A percentile compares a stretch with the other conserved stretches of the same genome.
phyloP scores from a whole-genome alignment of 345 rosid species.

The Firmiana major region DNA sequence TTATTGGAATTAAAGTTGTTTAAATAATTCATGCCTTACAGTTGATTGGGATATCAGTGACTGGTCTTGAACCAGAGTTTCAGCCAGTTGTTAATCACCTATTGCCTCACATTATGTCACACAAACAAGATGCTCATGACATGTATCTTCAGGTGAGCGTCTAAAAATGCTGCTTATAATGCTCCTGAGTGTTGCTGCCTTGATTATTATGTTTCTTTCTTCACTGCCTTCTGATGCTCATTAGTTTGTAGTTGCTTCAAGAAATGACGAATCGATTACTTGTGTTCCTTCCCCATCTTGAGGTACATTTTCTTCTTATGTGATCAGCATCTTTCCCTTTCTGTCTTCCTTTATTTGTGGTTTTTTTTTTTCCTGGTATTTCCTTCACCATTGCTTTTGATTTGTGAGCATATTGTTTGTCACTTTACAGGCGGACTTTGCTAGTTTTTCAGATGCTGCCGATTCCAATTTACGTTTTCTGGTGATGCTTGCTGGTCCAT shows the following conservation, averaged over 20 bases:
- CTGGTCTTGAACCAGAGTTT: constrained; percentile 79
- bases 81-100: constrained; percentile 78
- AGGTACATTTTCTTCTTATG: constrained; percentile 40
- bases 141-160: constrained; percentile 70
- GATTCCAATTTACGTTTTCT: constrained; percentile 60
- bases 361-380: neutral
- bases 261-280: constrained; percentile 64
- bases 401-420: constrained; percentile 7
- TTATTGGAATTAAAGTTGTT: neutral
- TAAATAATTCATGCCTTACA: constrained; percentile 24
- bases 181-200: constrained; percentile 2
- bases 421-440: constrained; percentile 51
- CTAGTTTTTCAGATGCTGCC: constrained; percentile 53
- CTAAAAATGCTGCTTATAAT: neutral
- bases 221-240: constrained; percentile 36
- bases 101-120: constrained; percentile 61
- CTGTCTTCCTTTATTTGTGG: constrained; percentile 7
- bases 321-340: neutral
- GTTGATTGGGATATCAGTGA: constrained; percentile 71
- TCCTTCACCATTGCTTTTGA: neutral
- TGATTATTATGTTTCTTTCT: constrained; percentile 17
- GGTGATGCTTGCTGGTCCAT: constrained; percentile 76
- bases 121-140: constrained; percentile 70
- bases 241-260: constrained; percentile 71
- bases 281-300: constrained; percentile 79